These are phyloP conservation scores for Rubus idaeus DNA, from an alignment of 306 rosid species.

Conservation along the genomic window DNA sequence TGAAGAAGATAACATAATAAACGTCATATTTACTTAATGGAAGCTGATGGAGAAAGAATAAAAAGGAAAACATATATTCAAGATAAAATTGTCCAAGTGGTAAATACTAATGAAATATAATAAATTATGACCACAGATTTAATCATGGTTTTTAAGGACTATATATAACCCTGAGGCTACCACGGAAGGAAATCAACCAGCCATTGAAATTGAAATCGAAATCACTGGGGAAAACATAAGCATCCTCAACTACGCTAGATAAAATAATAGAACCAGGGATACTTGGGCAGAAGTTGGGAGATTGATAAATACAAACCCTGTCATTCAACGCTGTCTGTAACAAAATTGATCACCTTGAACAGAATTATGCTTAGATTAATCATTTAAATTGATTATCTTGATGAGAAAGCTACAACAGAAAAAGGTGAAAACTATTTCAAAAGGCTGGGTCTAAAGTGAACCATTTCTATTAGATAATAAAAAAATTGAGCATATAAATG, in stretches of 20 bases:
- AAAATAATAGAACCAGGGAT: not conserved
- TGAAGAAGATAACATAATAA: slow-evolving; percentile 28
- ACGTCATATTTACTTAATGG: not conserved
- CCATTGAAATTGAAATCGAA: not conserved
- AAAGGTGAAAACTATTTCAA: not conserved
- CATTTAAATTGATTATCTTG: not conserved
- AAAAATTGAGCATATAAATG: not conserved
- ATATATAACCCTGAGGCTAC: not conserved
- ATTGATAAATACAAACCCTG: not conserved
- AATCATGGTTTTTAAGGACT: not conserved
- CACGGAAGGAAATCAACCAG: not conserved
- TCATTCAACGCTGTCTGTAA: not conserved
- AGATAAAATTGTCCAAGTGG: not conserved
- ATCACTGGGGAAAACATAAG: not conserved
- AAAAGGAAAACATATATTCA: not conserved
- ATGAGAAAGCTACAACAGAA: not conserved
- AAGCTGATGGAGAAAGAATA: not conserved
- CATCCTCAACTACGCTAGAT: not conserved
- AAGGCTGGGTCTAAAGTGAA: not conserved
- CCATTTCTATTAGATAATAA: not conserved
- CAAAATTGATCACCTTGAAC: not conserved
- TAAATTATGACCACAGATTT: not conserved
- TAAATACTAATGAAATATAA: not conserved
- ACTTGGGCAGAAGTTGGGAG: not conserved
- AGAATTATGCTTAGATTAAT: not conserved